These are phyloP conservation scores for Claviceps cyperi DNA, from an alignment of 2,329 filamentous ascomycete genomes.

Conservation along the genomic window DNA sequence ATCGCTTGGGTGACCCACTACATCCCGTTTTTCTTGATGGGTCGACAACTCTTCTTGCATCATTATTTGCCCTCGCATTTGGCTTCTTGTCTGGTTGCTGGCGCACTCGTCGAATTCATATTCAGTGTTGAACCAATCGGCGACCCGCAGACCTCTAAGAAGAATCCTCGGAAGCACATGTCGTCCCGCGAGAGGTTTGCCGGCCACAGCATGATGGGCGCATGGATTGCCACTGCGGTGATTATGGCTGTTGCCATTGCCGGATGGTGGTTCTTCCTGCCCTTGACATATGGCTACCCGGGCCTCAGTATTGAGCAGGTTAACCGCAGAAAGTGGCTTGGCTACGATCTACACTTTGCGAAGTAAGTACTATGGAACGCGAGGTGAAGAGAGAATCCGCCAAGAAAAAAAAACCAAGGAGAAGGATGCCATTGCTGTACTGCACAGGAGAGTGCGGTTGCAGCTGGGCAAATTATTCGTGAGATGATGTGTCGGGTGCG, in stretches of 20 bases:
- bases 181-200: constrained; percentile 73
- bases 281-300: constrained; percentile 88
- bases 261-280: constrained; percentile 87
- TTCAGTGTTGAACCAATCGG: constrained; percentile 70
- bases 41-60: constrained; percentile 92
- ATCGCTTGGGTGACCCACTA: constrained; percentile 96
- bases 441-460: background rate
- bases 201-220: constrained; percentile 58
- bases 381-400: background rate
- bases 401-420: background rate
- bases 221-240: constrained; percentile 64
- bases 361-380: constrained; percentile 50
- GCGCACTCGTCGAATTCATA: constrained; percentile 85
- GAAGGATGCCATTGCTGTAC: background rate
- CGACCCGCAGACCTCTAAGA: constrained; percentile 27
- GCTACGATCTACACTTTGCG: constrained; percentile 95
- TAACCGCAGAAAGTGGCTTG: constrained; percentile 79
- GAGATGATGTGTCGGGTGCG: background rate
- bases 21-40: constrained; percentile 96
- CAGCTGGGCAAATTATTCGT: background rate
- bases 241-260: constrained; percentile 55
- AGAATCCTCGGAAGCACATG: constrained; percentile 41
- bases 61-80: constrained; percentile 94
- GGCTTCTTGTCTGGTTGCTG: constrained; percentile 78
- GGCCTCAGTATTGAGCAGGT: constrained; percentile 70